Base-by-base conservation (phyloP, 371 early-diverging fungal species). In the Actinomucor elegans region DNA sequence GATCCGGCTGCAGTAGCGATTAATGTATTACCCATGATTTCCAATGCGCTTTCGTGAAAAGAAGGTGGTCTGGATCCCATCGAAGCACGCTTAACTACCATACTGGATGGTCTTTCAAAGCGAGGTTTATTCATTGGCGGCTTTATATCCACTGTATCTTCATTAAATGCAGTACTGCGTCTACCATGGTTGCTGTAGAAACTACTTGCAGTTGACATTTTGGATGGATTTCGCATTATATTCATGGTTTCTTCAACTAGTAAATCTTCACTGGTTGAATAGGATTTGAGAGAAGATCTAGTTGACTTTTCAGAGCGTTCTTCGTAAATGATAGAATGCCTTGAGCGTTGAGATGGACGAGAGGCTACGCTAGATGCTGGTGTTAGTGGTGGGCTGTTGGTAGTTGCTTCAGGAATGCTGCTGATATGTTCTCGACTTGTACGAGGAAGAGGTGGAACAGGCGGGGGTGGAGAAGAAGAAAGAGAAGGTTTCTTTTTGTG, bases 81-180 rank as follows among this genome's bases (percentile, higher is more conserved):
- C 5, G 62, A 61, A 0, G 59, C 52, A 17, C 64, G 45, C 35
- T 60, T 59, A 3, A 56, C 48, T 5, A 56, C 65, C 34, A 59
- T 65, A 20, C 60, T 65, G 1, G 65, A 65, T n/a, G 65, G 65
- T 17, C 59, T 15, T 45, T 56, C 64, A 15, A 51, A 23, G 0
- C 44, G 49, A 23, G 45, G 43, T 32, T 41, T n/a, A n/a, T n/a
- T n/a, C n/a, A n/a, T n/a, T 21, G 4, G 7, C 3, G 18, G 21
- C 8, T 15, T 21, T 41, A 7, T 38, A n/a, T 31, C n/a, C n/a
- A n/a, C n/a, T n/a, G n/a, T n/a, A n/a, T 24, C 36, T 28, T 24
- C 21, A 12, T 38, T 33, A 10, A 6, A 2, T 20, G 27, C 27
- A 18, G 15, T 20, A 12, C 38, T 49, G 8, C 38, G 23, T 27